Evolutionary conservation across 371 early-diverging fungal genomes (phyloP), one percentile per base, ranked within the genome.

Genomic region (Mortierella sp.): DNA sequence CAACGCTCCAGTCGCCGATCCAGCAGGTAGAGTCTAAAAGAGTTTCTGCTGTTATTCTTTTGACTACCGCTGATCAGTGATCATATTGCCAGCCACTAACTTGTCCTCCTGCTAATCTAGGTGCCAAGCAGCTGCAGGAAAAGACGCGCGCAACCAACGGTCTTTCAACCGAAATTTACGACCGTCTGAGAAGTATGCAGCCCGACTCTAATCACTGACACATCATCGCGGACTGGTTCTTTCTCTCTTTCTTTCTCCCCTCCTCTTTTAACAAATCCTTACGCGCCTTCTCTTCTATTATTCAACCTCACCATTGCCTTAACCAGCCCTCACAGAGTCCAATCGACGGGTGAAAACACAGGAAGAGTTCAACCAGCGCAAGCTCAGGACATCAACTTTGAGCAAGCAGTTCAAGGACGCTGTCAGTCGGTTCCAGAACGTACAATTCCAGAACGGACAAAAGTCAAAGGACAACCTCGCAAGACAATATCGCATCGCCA

Each of bases 331-430:
- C 29, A 68, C 72, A 2, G 57, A 63, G 23, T 57, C 72, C 21
- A 76, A 76, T 55, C 48, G 68, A 52, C 51, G 43, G 18, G 77
- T 76, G 44, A 48, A 46, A 25, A 76, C 77, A 23, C 63, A 62
- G 55, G 71, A 71, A 26, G 77, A 76, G 51, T 76, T 68, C 30
- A 72, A 76, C 30, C 60, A 61, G 28, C 77, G 77, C 44, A 76
- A 76, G 26, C 45, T 64, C 46, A 66, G 77, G 53, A 76, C 77
- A 52, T 56, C 77, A n/a, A 76, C 77, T 12, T 53, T 76, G 37
- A 71, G 77, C 55, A 76, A 64, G 23, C 72, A 71, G 25, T 72
- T 76, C 56, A 76, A 76, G 51, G 72, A 71, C 21, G 77, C 77
- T n/a, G 68, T 76, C 23, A 61, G 60, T 25, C 52, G 72, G 19